These are phyloP conservation scores for Penicillium hesseltinei DNA, from an alignment of 2,329 filamentous ascomycete species.

Conservation along the genomic window DNA sequence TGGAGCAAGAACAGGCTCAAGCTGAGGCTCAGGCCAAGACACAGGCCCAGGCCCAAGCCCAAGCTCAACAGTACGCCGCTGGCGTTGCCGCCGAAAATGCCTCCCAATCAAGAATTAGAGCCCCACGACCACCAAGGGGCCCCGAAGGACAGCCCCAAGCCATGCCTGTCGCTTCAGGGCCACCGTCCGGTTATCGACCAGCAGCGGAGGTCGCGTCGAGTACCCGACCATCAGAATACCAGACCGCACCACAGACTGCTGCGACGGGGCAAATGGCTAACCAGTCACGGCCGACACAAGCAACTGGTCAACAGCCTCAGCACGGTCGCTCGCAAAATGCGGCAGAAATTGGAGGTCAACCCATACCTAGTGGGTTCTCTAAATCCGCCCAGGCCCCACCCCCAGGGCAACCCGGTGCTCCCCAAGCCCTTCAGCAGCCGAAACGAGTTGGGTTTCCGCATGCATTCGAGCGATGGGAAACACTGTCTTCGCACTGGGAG, in stretches of 20 bases:
- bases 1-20: constrained; percentile 38
- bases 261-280: constrained; percentile 7
- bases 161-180: constrained; percentile 5
- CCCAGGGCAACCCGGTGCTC: constrained; percentile 24
- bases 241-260: constrained; percentile 6
- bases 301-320: constrained; percentile 21
- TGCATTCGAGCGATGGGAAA: constrained; percentile 97
- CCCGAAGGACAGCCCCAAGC: constrained; percentile 14
- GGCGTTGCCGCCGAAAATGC: constrained; percentile 37
- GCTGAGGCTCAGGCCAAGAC: constrained; percentile 22
- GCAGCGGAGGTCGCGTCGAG: constrained; percentile 12
- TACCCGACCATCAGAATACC: constrained; percentile 21
- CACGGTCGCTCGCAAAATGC: constrained; percentile 22
- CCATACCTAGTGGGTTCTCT: constrained; percentile 19
- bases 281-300: constrained; percentile 18
- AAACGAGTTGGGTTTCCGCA: constrained; percentile 78
- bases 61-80: constrained; percentile 45
- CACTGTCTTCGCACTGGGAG: constrained; percentile 95
- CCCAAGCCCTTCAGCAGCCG: constrained; percentile 35
- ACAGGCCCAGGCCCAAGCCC: constrained; percentile 27
- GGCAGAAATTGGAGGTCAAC: constrained; percentile 16
- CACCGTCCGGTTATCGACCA: constrained; percentile 14
- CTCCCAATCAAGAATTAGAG: constrained; percentile 27
- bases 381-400: constrained; percentile 29
- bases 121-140: constrained; percentile 14